Base-by-base conservation (phyloP, 345 rosid species). In the Angophora floribunda region DNA sequence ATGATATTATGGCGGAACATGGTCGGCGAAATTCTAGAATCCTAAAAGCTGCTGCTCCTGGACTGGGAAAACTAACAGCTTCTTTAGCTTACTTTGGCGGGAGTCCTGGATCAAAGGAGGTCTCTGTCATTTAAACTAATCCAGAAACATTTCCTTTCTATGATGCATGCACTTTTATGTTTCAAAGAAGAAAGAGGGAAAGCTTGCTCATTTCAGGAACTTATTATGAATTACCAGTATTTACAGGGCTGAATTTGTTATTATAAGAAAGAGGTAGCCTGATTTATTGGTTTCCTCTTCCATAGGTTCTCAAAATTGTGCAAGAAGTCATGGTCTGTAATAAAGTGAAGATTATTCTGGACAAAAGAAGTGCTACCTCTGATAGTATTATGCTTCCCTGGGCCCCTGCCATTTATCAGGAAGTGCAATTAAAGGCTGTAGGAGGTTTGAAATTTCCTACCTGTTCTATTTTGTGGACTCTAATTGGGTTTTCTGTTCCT, bases 301-400 rank as follows among this genome's bases (percentile, higher is more conserved):
- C 86, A 45, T 91, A 96, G 98, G 96, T 95, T 91, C 96, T 95
- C 88, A 95, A 92, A 90, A 93, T 91, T 93, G 92, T 85, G 89
- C 99, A 96, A 93, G 98, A 96, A 92, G 88, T 96, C 85, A 89
- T 93, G 91, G 96, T 96, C 80, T 97, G 99, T 90, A 93, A 96
- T 82, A 93, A 89, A 93, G 96, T 97, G 88, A 93, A 90, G 86
- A 94, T 97, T 90, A 87, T 86, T 89, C 85, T 92, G 91, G 96
- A 94, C 86, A 89, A 70, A 51, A 90, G 89, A 91, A 91, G 70
- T 70, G 92, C 86, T 86, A 52, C 86, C 86, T 90, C 94, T 87
- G 91, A 87, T 59, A 88, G 87, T 63, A 90, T 96, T 92, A 92
- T 95, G 86, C 95, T 95, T 91, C 99, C 99, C 10, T 97, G 99